Evolutionary conservation across 225 moss, liverwort and hornwort genomes (phyloP), one percentile per base, ranked within the genome.

Genomic region (Anthoceros angustus): DNA sequence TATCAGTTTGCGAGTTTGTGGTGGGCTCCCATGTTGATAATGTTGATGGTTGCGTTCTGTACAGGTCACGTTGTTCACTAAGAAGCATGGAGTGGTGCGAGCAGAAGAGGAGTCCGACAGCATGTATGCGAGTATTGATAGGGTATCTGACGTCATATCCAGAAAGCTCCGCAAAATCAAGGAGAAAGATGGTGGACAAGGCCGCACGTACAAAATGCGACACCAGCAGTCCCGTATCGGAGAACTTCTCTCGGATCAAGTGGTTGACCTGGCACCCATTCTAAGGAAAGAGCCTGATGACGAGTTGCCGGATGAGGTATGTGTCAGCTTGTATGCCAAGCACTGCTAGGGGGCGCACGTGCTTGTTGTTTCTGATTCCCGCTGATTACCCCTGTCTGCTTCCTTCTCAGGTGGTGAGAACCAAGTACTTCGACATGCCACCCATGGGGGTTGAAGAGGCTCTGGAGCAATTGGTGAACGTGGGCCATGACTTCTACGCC

Each of bases 81-180:
- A 92, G 77, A 88, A 70, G 72, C 88, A 92, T 62, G 92, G 92
- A 66, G 92, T 92, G 20, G 88, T 92, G 2, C 84, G 92, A 62
- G 82, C 92, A 62, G 92, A 92, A 70, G 92, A 88, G 78, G 92
- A 92, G 69, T 62, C 86, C 62, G 92, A 86, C 65, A 92, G 72
- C 42, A 69, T 92, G 78, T 92, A 92, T 62, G 86, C 88, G 26
- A 84, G 86, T 76, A 88, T 92, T 15, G 92, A 92, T 50, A 84
- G 84, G 64, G 88, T 92, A 46, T 92, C 92, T 20, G 92, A 92
- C 23, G 84, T 92, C 2, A 71, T 92, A 48, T 80, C 88, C 14
- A 81, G 92, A 81, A 92, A 92, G 77, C 78, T 92, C 62, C 87
- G 92, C 26, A 92, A 92, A 73, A 92, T 92, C 69, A 92, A 92